Conservation (phyloP, 108 stramenopile genomes). For the Skeletonema tropicum region DNA sequence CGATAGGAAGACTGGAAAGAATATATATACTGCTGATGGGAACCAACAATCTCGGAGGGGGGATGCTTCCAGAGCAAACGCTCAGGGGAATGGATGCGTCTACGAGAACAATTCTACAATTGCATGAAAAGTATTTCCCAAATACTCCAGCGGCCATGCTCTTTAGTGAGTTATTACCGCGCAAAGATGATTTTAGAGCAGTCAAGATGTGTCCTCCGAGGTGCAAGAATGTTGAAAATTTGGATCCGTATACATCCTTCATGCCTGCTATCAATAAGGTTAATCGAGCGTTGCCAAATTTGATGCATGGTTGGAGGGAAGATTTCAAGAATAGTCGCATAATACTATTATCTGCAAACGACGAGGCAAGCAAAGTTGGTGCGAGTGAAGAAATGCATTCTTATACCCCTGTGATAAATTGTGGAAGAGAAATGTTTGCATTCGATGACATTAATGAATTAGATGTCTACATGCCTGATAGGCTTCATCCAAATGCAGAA, state of each 20-base stretch:
- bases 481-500: slow-evolving; percentile 54
- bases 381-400: neutral
- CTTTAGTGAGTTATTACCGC: slow-evolving; percentile 38
- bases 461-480: slow-evolving; percentile 46
- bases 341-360: slow-evolving; percentile 29
- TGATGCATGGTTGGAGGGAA: slow-evolving; percentile 33
- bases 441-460: slow-evolving; percentile 27
- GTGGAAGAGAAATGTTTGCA: slow-evolving; percentile 39
- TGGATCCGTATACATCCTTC: slow-evolving; percentile 46
- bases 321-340: slow-evolving; percentile 36
- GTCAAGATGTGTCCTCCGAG: slow-evolving; percentile 51
- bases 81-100: slow-evolving; percentile 45
- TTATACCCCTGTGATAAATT: neutral
- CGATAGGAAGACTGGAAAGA: slow-evolving; percentile 16
- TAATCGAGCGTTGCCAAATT: slow-evolving; percentile 33
- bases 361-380: neutral
- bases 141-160: slow-evolving; percentile 31
- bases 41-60: slow-evolving; percentile 60
- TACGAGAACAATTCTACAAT: slow-evolving; percentile 13
- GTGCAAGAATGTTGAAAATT: slow-evolving; percentile 27
- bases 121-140: slow-evolving; percentile 2
- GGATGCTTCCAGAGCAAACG: slow-evolving; percentile 41
- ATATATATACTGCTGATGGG: slow-evolving; percentile 55
- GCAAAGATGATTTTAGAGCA: slow-evolving; percentile 39
- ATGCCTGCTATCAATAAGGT: slow-evolving; percentile 46